Evolutionary conservation across 208 protist species (phyloP), one percentile per base, ranked within the genome.

Genomic region (Spongospora subterranea): DNA sequence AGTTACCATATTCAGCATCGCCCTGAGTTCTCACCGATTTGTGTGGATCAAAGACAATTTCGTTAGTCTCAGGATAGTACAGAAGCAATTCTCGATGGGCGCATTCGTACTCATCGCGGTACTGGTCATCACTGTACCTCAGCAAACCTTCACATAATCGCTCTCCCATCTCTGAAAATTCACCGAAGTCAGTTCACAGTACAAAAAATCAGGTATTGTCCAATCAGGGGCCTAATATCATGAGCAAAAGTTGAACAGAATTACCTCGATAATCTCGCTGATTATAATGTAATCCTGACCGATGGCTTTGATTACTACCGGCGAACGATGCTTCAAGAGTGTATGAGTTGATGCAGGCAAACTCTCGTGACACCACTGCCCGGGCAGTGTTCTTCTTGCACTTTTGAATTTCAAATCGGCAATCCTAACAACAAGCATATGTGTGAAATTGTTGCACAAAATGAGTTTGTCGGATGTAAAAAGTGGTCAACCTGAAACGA

Each of bases 251-350:
- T n/a, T n/a, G n/a, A n/a, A n/a, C n/a, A n/a, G n/a, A n/a, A n/a
- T n/a, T n/a, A 65, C 54, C 54, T 65, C 29, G 54, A 29, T 65
- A 65, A 65, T 65, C 20, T 17, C 54, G 54, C 54, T 65, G 54
- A 29, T 65, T 65, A 29, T 32, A 65, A 65, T 65, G 54, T 17
- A 65, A 65, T 17, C 54, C 54, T 29, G 54, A 17, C 20, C 54
- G 54, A 29, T 29, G 17, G 54, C 54, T 29, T 65, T 65, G 54
- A 65, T 65, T 29, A 65, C 20, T 29, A 65, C 54, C 54, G 29
- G 54, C 17, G 54, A 65, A 65, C 54, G 54, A 65, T 65, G 54
- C 29, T 29, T 65, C 54, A 65, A 65, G 54, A 65, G 54, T 65
- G 54, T 32, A 65, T 29, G 54, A 65, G 54, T 65, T 65, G 29